Evolutionary conservation across 2,329 filamentous ascomycete genomes (phyloP), one percentile per base, ranked within the genome.

Genomic region (Colletotrichum godetiae): DNA sequence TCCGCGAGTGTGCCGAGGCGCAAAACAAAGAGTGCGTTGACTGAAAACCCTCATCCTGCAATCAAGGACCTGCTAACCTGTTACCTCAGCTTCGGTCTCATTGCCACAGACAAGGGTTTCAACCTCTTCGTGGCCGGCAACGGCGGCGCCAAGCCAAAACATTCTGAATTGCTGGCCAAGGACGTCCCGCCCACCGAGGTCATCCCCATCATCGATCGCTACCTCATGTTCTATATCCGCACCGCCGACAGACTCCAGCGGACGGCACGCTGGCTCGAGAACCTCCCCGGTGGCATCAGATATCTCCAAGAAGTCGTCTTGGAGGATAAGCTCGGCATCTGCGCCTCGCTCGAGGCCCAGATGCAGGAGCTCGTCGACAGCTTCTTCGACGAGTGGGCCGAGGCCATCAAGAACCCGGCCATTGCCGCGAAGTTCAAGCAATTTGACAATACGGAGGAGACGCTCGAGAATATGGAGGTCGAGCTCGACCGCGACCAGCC

Each of bases 381-480:
- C 19, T 98, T 92, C 86, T 97, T 97, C 84, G 95, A 95, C 84
- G 95, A 98, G 84, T 98, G 95, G 95, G 94, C 93, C 15, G 94
- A 96, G 81, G 94, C 93, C 0, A 87, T 98, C 80, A 89, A 89
- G 59, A 88, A 91, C 71, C 93, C 94, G 0, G 88, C 90, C 61
- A 89, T 92, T 49, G 88, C 90, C 6, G 90, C 90, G 74, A 89
- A 90, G 75, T 98, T 98, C 86, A 85, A 87, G 55, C 95, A 97
- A 82, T 98, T 98, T 80, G 91, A 91, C 79, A 98, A 98, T 86
- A 95, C 94, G 0, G 81, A 86, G 15, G 94, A 95, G n/a, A 90
- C 86, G 1, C 82, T 91, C 55, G 90, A 93, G 56, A 90, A 86
- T 3, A 89, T 95, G 75, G 95, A 97, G 75, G 85, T 90, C 6